Percentiles rank a stretch among this genome's conserved stretches.
Evolutionary conservation across 2,329 filamentous ascomycete genomes (phyloP).

Genomic region (Aspergillus amoenus): DNA sequence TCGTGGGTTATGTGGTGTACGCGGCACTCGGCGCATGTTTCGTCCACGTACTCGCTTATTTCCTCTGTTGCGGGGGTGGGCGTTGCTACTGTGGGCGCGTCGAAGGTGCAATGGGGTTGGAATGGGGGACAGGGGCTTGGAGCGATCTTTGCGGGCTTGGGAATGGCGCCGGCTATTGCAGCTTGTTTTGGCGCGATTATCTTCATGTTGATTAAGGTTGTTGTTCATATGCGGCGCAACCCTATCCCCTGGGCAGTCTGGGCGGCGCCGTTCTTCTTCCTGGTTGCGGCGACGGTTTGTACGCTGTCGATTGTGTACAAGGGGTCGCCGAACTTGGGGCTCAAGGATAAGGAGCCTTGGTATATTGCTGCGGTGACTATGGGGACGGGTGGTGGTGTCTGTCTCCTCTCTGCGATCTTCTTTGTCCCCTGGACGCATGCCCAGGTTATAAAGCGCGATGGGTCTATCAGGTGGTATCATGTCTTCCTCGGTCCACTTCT

Average conservation of each 20-base stretch:
- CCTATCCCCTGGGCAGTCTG: slow-evolving; percentile 72
- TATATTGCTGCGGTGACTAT: slow-evolving; percentile 70
- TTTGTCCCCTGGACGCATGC: slow-evolving; percentile 70
- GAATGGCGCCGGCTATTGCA: slow-evolving; percentile 69
- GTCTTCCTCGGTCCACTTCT: slow-evolving; percentile 64
- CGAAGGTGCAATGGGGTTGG: slow-evolving; percentile 68
- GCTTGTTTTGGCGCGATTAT: slow-evolving; percentile 65
- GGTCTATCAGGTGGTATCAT: slow-evolving; percentile 63
- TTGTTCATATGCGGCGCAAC: slow-evolving; percentile 69
- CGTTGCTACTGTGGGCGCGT: slow-evolving; percentile 64
- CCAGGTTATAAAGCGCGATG: slow-evolving; percentile 68
- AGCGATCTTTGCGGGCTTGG: slow-evolving; percentile 63
- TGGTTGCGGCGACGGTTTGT: slow-evolving; percentile 69
- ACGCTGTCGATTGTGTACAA: slow-evolving; percentile 73
- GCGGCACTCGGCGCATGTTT: slow-evolving; percentile 69
- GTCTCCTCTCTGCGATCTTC: slow-evolving; percentile 62
- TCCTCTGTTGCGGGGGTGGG: slow-evolving; percentile 69
- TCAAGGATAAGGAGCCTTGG: slow-evolving; percentile 61
- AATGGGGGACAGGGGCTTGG: slow-evolving; percentile 66
- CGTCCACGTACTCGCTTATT: slow-evolving; percentile 70
- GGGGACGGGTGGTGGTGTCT: slow-evolving; percentile 62
- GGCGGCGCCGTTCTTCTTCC: slow-evolving; percentile 73
- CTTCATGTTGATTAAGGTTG: slow-evolving; percentile 70
- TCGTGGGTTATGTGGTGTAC: slow-evolving; percentile 81
- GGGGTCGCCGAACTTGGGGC: slow-evolving; percentile 67